Percentiles rank a stretch among this genome's conserved stretches.
These are phyloP conservation scores for Nigrospora sphaerica DNA, from an alignment of 2,329 filamentous ascomycete genomes.

Conservation along the genomic window DNA sequence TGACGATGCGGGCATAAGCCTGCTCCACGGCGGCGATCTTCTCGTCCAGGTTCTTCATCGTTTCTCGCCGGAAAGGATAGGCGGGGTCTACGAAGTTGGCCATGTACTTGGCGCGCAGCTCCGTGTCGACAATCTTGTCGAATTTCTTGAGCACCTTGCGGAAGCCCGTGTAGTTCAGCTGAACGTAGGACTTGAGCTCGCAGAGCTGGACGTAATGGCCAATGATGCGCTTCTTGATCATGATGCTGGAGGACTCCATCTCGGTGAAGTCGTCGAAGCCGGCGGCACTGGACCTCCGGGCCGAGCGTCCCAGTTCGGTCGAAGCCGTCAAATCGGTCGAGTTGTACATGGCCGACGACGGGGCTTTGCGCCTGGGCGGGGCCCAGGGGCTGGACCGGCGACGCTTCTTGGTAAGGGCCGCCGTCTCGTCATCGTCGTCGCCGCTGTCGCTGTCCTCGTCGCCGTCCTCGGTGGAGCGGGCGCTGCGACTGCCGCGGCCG, in stretches of 20 bases:
- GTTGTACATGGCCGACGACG: constrained; percentile 27
- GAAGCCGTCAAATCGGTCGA: constrained; percentile 55
- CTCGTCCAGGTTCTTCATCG: constrained; percentile 62
- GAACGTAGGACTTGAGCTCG: constrained; percentile 91
- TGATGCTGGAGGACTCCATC: constrained; percentile 62
- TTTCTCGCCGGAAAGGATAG: constrained; percentile 72
- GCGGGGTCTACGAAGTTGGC: constrained; percentile 65
- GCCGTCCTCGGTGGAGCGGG: constrained; percentile 47
- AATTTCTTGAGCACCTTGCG: constrained; percentile 97
- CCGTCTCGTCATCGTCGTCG: constrained; percentile 41
- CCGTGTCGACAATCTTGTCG: constrained; percentile 87
- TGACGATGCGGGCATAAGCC: constrained; percentile 75
- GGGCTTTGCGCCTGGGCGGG: constrained; percentile 20
- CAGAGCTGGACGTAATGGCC: constrained; percentile 86
- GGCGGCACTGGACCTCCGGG: constrained; percentile 52
- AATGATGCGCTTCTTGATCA: constrained; percentile 86
- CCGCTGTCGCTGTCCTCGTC: constrained; percentile 50
- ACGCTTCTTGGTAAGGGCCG: constrained; percentile 39
- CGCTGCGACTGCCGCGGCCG: constrained; percentile 28
- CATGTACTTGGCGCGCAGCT: constrained; percentile 72
- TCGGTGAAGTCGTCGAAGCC: constrained; percentile 75
- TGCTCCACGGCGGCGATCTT: constrained; percentile 69
- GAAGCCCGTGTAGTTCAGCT: constrained; percentile 95
- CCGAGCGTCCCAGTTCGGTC: constrained; percentile 50
- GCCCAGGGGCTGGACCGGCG: constrained; percentile 29